Conservation (phyloP, 805 yeast species). For the Nakazawaea ambrosiae region DNA sequence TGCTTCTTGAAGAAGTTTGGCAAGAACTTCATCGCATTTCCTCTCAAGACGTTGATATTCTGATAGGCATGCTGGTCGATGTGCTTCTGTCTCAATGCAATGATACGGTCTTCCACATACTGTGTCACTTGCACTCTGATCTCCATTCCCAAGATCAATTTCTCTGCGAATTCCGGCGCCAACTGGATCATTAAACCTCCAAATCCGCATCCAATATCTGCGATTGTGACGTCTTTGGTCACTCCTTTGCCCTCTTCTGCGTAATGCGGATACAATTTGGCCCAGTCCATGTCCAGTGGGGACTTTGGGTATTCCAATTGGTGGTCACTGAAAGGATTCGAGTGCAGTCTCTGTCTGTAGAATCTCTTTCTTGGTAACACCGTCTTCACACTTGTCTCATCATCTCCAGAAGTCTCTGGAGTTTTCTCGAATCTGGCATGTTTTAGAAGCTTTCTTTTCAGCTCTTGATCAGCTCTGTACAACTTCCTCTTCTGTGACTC, state of each 20-base stretch:
- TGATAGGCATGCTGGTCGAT: conserved; percentile 40
- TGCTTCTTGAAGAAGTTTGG: conserved; percentile 87
- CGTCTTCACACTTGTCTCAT: conserved; percentile 3
- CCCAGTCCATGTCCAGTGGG: conserved; percentile 89
- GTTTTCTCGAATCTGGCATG: conserved; percentile 37
- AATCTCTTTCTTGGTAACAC: conserved; percentile 45
- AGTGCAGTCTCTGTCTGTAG: conserved; percentile 95
- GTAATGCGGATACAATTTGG: conserved; percentile 60
- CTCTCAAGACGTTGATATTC: conserved; percentile 85
- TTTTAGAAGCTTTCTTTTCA: conserved; percentile 35
- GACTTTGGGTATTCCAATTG: conserved; percentile 77
- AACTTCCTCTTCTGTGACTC: conserved; percentile 34
- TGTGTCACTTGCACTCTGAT: conserved; percentile 96
- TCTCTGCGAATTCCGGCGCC: conserved; percentile 69
- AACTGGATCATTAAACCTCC: conserved; percentile 85
- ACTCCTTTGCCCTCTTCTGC: conserved; percentile 32
- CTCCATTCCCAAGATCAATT: conserved; percentile 88
- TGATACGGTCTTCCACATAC: conserved; percentile 90
- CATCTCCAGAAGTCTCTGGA: conserved; percentile 2
- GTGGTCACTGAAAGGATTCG: conserved; percentile 96
- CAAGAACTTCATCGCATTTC: conserved; percentile 94
- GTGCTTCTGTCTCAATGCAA: conserved; percentile 68
- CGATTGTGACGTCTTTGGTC: conserved; percentile 65
- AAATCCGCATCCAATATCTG: conserved; percentile 97
- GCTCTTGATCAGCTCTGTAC: conserved; percentile 42